Percentiles rank a stretch among this genome's conserved stretches.
Conservation (phyloP, 148 eudicot genomes). For the Heliamphora exappendiculata region DNA sequence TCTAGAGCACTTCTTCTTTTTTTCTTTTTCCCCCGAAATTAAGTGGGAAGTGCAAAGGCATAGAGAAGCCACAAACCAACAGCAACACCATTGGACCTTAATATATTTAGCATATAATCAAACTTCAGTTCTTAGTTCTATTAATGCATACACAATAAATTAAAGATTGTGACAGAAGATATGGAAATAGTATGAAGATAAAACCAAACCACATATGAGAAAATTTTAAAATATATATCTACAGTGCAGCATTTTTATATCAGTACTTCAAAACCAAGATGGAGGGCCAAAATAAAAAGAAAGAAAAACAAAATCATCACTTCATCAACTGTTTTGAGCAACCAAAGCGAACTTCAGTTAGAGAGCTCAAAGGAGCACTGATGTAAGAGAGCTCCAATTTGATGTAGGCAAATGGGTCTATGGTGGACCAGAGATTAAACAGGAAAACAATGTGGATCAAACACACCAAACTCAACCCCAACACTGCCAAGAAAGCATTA, state of each 20-base stretch:
- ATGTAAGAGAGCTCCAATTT: slow-evolving; percentile 39
- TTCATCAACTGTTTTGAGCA: not conserved
- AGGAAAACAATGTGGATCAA: slow-evolving; percentile 28
- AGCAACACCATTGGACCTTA: too few relatives aligned
- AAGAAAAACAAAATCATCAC: not conserved
- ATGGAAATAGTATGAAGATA: too few relatives aligned
- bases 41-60: too few relatives aligned
- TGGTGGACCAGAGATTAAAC: slow-evolving; percentile 28
- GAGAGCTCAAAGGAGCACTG: slow-evolving; percentile 43
- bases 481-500: too few relatives aligned
- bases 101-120: too few relatives aligned
- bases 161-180: too few relatives aligned
- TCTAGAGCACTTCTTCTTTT: not conserved
- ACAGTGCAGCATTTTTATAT: not conserved
- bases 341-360: not conserved
- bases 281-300: not conserved
- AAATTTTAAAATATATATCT: not conserved
- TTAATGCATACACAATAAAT: too few relatives aligned
- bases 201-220: not conserved
- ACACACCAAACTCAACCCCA: not conserved
- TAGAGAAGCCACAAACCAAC: too few relatives aligned
- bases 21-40: too few relatives aligned
- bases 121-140: too few relatives aligned
- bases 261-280: not conserved
- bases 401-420: slow-evolving; percentile 34